These are phyloP conservation scores for Fusarium phyllophilum DNA, from an alignment of 2,329 filamentous ascomycete genomes.

Conservation along the genomic window DNA sequence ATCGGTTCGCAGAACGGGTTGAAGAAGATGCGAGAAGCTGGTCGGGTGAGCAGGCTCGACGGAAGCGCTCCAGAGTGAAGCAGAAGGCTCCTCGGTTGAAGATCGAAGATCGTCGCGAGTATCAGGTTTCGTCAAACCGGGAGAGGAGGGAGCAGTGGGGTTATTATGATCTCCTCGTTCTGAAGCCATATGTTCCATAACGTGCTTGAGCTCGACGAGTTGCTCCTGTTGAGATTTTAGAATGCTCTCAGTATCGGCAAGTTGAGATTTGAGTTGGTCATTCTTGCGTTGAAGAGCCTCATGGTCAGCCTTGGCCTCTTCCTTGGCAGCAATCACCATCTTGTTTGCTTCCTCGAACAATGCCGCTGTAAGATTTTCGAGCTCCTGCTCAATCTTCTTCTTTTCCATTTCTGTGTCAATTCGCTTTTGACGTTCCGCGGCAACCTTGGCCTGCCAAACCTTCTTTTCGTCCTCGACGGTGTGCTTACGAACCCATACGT, in stretches of 20 bases:
- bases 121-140: constrained; percentile 77
- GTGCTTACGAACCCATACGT: constrained; percentile 79
- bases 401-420: constrained; percentile 78
- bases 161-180: constrained; percentile 77
- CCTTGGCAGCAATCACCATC: constrained; percentile 91
- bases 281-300: constrained; percentile 85
- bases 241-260: constrained; percentile 86
- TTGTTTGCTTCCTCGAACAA: constrained; percentile 99
- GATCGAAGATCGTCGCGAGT: constrained; percentile 57
- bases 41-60: constrained; percentile 65
- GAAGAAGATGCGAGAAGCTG: constrained; percentile 84
- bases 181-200: constrained; percentile 87
- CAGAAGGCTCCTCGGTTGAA: constrained; percentile 46
- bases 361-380: constrained; percentile 89
- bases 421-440: constrained; percentile 74
- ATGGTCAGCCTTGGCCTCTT: constrained; percentile 86
- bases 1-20: constrained; percentile 85
- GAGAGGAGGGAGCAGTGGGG: constrained; percentile 84
- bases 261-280: constrained; percentile 84
- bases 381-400: constrained; percentile 88
- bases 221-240: constrained; percentile 94
- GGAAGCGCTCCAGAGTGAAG: constrained; percentile 47
- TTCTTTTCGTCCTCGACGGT: constrained; percentile 79
- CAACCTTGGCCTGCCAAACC: constrained; percentile 65
- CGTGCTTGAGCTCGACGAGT: constrained; percentile 86